Evolutionary conservation across 495 filamentous ascomycete genomes (phyloP).

Genomic region (Parachaetomium inaequale): DNA sequence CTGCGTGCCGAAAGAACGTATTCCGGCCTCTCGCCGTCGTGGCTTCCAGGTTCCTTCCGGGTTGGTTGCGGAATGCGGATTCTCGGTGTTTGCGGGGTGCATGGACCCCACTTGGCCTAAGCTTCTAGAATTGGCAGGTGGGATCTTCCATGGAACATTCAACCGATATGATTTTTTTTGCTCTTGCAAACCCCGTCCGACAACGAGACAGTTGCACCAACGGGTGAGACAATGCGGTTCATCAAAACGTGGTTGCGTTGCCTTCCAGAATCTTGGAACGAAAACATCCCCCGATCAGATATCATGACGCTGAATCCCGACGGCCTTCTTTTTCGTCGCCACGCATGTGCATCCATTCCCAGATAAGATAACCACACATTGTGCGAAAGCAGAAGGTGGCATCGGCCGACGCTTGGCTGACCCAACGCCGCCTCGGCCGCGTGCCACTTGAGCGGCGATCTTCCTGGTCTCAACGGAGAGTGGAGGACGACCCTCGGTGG

Average conservation of each 20-base stretch:
- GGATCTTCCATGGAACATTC: conserved; percentile 5
- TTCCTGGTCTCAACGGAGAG: not conserved
- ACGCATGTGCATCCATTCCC: not conserved
- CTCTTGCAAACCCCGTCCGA: not conserved
- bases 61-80: not conserved
- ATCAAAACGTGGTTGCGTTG: not conserved
- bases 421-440: not conserved
- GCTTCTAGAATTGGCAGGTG: conserved; percentile 15
- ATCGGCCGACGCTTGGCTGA: not conserved
- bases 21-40: too few species aligned
- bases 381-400: conserved; percentile 13
- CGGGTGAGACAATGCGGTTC: not conserved
- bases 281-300: not conserved
- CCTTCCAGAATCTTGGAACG: not conserved
- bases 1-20: too few species aligned
- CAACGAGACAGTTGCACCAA: not conserved
- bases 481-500: conserved; percentile 4
- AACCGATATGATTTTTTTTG: not conserved
- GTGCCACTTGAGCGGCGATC: conserved; percentile 6
- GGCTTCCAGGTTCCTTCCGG: too few species aligned
- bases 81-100: conserved; percentile 19
- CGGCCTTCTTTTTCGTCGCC: not conserved
- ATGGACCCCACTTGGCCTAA: not conserved
- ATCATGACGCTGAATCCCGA: too few species aligned
- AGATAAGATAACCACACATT: conserved; percentile 2